Evolutionary conservation across 2,329 filamentous ascomycete genomes (phyloP).

Genomic region (Colletotrichum coccodes): DNA sequence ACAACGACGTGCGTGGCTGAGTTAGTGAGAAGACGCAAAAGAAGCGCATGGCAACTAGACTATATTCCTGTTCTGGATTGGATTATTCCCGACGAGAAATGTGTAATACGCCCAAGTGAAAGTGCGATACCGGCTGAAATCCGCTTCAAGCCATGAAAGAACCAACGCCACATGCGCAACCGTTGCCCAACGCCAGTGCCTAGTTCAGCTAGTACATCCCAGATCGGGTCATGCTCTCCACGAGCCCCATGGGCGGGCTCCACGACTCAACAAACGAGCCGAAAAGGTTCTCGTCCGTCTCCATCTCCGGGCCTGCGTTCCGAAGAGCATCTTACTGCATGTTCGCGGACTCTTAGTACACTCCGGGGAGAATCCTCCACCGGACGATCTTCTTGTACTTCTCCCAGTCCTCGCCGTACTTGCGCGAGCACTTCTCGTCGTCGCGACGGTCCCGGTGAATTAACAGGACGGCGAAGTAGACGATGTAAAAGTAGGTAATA

Average conservation of each 20-base stretch:
- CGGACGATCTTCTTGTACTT: conserved; percentile 85
- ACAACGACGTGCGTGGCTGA: background rate
- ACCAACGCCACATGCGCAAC: conserved; percentile 17
- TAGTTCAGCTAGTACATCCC: background rate
- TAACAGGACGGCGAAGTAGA: conserved; percentile 90
- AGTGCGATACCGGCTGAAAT: background rate
- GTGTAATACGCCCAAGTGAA: background rate
- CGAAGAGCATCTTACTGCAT: background rate
- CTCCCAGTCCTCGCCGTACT: conserved; percentile 95
- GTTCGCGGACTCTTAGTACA: conserved; percentile 69
- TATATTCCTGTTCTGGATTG: background rate
- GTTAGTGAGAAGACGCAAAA: background rate
- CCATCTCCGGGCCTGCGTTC: conserved; percentile 8
- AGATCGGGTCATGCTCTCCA: background rate
- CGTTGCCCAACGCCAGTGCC: background rate
- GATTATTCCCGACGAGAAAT: background rate
- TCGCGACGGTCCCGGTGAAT: conserved; percentile 88
- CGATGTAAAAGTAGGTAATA: conserved; percentile 92
- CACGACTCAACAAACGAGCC: conserved; percentile 9
- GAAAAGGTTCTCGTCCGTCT: background rate
- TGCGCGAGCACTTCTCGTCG: conserved; percentile 88
- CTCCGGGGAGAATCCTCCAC: conserved; percentile 84
- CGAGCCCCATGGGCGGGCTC: background rate
- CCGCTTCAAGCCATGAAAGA: background rate
- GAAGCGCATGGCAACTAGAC: background rate